Conservation (phyloP, 345 rosid species). For the Eucalyptus cloeziana region DNA sequence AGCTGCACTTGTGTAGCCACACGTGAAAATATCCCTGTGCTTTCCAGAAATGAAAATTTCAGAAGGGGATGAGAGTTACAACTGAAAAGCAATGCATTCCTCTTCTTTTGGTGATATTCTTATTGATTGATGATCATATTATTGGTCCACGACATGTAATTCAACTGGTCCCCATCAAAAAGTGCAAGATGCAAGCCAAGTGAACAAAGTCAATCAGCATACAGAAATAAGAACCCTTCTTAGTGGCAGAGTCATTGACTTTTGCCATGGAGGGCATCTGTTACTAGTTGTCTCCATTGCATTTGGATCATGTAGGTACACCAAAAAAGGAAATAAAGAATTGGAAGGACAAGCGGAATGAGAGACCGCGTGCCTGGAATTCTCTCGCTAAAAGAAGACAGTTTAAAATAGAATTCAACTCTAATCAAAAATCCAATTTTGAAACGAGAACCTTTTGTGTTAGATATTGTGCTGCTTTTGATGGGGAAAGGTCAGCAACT, state of each 20-base stretch:
- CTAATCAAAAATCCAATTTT: not conserved
- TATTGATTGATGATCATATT: not conserved
- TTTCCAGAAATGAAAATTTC: too few species aligned
- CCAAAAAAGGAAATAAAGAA: not conserved
- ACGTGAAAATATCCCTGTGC: too few species aligned
- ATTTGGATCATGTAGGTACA: not conserved
- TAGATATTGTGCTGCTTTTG: not conserved
- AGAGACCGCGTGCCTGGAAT: not conserved
- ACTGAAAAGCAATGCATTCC: not conserved
- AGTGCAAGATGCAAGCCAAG: not conserved
- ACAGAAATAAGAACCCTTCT: not conserved
- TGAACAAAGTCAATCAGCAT: not conserved
- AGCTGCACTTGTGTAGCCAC: too few species aligned
- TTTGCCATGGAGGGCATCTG: not conserved
- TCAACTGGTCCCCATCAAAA: not conserved
- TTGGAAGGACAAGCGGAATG: not conserved
- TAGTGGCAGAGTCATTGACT: not conserved
- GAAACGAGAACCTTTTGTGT: too few species aligned
- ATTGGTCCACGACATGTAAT: not conserved
- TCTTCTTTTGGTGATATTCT: not conserved
- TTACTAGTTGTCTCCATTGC: not conserved
- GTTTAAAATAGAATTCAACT: not conserved
- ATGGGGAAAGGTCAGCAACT: not conserved
- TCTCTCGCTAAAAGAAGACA: not conserved
- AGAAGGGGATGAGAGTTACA: too few species aligned